phyloP scores from a whole-genome alignment of 2,329 filamentous ascomycete genomes.

The Colletotrichum brevisporum region DNA sequence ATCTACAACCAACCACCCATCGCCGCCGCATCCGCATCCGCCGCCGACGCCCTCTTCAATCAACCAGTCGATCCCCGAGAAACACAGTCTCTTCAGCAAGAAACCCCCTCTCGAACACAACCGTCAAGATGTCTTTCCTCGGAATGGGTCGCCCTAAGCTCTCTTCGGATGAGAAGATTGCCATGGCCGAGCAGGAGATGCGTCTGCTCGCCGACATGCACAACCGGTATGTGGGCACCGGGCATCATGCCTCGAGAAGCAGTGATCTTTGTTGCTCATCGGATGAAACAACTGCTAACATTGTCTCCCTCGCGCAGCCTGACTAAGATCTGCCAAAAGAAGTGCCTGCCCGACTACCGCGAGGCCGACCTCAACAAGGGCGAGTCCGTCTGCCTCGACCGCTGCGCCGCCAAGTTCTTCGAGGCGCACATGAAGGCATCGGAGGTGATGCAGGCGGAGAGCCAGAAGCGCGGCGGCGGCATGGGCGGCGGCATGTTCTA shows the following conservation, averaged over 20 bases:
- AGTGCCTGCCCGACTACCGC: conserved; percentile 97
- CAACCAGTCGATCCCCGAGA: neutral
- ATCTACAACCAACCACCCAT: conserved; percentile 13
- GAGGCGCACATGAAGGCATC: conserved; percentile 98
- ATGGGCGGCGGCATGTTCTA: conserved; percentile 65
- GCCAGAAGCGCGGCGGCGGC: conserved; percentile 74
- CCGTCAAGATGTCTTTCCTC: conserved; percentile 59
- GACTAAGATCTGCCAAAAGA: conserved; percentile 89
- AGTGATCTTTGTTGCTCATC: neutral
- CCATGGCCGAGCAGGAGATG: conserved; percentile 95
- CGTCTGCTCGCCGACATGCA: conserved; percentile 99
- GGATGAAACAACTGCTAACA: neutral
- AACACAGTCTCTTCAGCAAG: neutral
- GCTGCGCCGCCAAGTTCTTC: conserved; percentile 98
- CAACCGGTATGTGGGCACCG: conserved; percentile 78
- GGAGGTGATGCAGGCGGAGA: conserved; percentile 95
- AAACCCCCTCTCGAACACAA: conserved; percentile 3
- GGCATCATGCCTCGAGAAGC: neutral
- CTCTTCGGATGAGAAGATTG: conserved; percentile 96
- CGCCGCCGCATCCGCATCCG: conserved; percentile 12
- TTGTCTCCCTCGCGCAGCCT: conserved; percentile 67
- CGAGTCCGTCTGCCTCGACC: conserved; percentile 97
- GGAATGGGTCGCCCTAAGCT: conserved; percentile 79
- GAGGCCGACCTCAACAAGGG: conserved; percentile 98
- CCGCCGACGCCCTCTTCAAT: neutral